Conservation (phyloP, 1,139 yeast species). For the Kluyveromyces sp. region DNA sequence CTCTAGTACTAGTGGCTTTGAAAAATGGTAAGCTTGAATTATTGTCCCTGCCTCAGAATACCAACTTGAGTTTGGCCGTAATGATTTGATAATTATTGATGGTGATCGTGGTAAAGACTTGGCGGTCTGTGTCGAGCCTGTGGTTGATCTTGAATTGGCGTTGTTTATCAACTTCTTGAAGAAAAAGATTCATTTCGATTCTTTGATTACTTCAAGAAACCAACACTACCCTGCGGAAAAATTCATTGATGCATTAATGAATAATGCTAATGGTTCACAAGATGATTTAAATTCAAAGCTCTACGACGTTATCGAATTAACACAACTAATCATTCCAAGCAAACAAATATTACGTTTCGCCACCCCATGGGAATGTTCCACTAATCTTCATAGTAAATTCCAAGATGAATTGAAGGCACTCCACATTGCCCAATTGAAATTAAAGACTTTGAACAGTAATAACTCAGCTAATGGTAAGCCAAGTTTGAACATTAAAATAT, state of each 20-base stretch:
- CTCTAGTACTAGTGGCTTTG: conserved; percentile 66
- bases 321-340: conserved; percentile 35
- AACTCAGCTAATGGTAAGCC: conserved; percentile 3
- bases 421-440: conserved; percentile 31
- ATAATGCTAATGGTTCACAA: conserved; percentile 16
- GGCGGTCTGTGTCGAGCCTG: conserved; percentile 66
- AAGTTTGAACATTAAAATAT: conserved; percentile 36
- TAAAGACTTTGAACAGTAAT: conserved; percentile 24
- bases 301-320: conserved; percentile 30
- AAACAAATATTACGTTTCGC: conserved; percentile 64
- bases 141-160: conserved; percentile 68
- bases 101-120: conserved; percentile 96
- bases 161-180: conserved; percentile 71
- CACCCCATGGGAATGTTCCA: conserved; percentile 31
- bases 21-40: conserved; percentile 86
- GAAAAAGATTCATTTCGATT: conserved; percentile 42
- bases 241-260: conserved; percentile 23
- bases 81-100: conserved; percentile 87
- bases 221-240: conserved; percentile 25
- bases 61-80: conserved; percentile 50
- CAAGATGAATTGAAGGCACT: conserved; percentile 41
- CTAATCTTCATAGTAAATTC: conserved; percentile 32
- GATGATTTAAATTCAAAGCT: conserved; percentile 26
- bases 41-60: conserved; percentile 52
- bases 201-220: conserved; percentile 24